Percentiles rank a stretch among this genome's conserved stretches.
Conservation (phyloP, 176 grass and related monocot genomes). For the Pharus latifolius region DNA sequence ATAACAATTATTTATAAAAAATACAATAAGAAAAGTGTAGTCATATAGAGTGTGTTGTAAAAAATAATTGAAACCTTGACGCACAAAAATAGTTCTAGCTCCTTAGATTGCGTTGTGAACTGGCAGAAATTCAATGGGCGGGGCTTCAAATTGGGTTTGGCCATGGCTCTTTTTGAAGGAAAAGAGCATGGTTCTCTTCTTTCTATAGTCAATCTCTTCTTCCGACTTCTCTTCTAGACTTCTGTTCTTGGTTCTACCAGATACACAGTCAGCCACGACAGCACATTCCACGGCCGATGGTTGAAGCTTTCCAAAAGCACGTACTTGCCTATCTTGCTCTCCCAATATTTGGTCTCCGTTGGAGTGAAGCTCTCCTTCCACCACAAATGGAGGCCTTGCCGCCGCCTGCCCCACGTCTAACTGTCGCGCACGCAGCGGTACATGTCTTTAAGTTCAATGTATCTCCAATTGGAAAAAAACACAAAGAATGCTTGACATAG, state of each 20-base stretch:
- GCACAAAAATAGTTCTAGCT: too few relatives aligned
- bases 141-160: too few relatives aligned
- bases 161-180: not conserved
- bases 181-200: slow-evolving; percentile 21
- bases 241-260: slow-evolving; percentile 26
- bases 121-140: too few relatives aligned
- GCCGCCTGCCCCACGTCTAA: not conserved
- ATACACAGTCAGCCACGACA: slow-evolving; percentile 29
- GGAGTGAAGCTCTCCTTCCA: slow-evolving; percentile 24
- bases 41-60: too few relatives aligned
- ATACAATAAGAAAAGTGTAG: too few relatives aligned
- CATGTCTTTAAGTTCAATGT: slow-evolving; percentile 30
- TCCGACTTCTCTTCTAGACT: slow-evolving; percentile 25
- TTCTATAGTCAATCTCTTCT: slow-evolving; percentile 5
- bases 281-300: slow-evolving; percentile 18
- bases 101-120: too few relatives aligned
- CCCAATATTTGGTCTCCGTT: slow-evolving; percentile 29
- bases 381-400: slow-evolving; percentile 3
- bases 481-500: slow-evolving; percentile 25
- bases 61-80: too few relatives aligned
- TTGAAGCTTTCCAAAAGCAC: slow-evolving; percentile 28
- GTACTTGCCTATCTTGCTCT: slow-evolving; percentile 37
- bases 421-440: slow-evolving; percentile 31
- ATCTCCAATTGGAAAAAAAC: slow-evolving; percentile 38
- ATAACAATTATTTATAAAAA: too few relatives aligned